A percentile compares a stretch with the other conserved stretches of the same genome.
Conservation (phyloP, 2,329 filamentous ascomycete species). For the Scedosporium boydii region DNA sequence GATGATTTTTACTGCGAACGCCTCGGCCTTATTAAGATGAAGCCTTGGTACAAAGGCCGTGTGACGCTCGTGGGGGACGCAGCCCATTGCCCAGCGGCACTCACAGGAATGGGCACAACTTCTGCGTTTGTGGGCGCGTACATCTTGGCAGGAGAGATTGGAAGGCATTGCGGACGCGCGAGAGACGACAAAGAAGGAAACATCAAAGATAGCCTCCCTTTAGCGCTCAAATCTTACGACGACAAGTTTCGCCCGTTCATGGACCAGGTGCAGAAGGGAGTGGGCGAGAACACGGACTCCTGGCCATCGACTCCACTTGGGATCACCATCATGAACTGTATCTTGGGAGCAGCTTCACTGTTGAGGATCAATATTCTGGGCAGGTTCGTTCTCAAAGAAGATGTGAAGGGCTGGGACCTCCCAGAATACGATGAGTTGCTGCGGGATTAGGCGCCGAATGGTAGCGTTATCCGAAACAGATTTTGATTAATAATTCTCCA, state of each 20-base stretch:
- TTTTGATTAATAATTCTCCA: too few relatives aligned
- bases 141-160: conserved; percentile 45
- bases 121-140: conserved; percentile 41
- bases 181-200: conserved; percentile 8
- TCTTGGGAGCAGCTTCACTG: conserved; percentile 3
- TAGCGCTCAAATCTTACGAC: conserved; percentile 33
- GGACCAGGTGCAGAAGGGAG: conserved; percentile 19
- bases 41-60: conserved; percentile 33
- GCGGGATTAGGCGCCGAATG: neutral
- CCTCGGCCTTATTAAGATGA: conserved; percentile 34
- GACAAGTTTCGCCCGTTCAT: conserved; percentile 33
- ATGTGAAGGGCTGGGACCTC: conserved; percentile 6
- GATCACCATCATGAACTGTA: neutral
- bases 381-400: conserved; percentile 7
- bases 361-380: conserved; percentile 6
- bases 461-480: neutral
- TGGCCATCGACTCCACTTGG: conserved; percentile 6
- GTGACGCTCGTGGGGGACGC: conserved; percentile 46
- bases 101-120: conserved; percentile 43
- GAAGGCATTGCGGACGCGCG: conserved; percentile 15
- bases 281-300: conserved; percentile 1
- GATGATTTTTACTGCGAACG: conserved; percentile 37
- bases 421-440: conserved; percentile 6
- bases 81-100: conserved; percentile 35
- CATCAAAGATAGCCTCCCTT: conserved; percentile 13